Conservation (phyloP, 345 rosid genomes). For the Theobroma cacao region DNA sequence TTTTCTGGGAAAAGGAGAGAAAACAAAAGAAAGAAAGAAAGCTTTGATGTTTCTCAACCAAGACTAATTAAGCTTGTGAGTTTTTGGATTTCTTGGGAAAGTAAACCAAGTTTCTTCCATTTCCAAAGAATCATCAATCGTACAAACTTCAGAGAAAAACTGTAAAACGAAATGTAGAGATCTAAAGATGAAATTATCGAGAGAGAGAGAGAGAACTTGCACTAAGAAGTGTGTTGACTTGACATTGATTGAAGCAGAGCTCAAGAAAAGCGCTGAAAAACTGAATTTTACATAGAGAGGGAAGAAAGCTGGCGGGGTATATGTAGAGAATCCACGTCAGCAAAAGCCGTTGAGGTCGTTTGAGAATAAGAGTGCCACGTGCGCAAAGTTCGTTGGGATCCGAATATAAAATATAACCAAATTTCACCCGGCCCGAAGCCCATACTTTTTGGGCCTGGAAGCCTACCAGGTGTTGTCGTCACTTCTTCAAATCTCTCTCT, state of each 20-base stretch:
- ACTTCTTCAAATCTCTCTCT: background rate
- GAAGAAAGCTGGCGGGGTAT: background rate
- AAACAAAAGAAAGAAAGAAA: background rate
- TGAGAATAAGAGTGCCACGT: slow-evolving; percentile 10
- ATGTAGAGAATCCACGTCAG: slow-evolving; percentile 34
- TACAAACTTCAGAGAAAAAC: background rate
- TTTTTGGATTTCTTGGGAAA: background rate
- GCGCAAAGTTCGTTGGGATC: background rate
- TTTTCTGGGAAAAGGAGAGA: background rate
- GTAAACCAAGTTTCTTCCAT: slow-evolving; percentile 11
- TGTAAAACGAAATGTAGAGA: background rate
- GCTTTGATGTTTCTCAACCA: background rate
- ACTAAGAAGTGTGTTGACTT: slow-evolving; percentile 10
- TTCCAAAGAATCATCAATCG: slow-evolving; percentile 11
- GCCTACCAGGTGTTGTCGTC: background rate
- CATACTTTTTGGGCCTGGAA: background rate
- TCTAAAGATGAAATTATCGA: background rate
- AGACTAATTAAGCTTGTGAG: background rate
- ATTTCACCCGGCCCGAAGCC: background rate
- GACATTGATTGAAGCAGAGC: background rate
- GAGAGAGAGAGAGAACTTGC: background rate
- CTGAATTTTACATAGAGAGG: background rate
- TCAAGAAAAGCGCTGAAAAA: background rate
- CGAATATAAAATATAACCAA: background rate
- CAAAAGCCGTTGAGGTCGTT: slow-evolving; percentile 37